Evolutionary conservation across 1,139 yeast species (phyloP), one percentile per base, ranked within the genome.

Genomic region (Sugiyamaella neomexicana): DNA sequence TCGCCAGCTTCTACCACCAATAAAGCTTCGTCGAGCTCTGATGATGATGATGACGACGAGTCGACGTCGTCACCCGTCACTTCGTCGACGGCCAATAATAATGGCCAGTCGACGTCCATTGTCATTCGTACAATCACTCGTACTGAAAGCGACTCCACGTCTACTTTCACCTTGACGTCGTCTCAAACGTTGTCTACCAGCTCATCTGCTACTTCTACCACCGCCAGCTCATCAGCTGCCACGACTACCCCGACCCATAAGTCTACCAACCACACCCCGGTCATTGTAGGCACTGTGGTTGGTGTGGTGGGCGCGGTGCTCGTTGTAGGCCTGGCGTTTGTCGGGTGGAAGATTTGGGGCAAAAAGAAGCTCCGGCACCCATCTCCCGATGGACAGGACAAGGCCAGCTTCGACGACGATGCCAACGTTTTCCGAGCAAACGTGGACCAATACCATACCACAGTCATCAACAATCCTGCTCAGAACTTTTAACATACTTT

Each of bases 391-490:
- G 55, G 50, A 27, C 60, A 52, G 20, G 60, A 55, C 20, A 59
- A 58, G 41, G 52, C 55, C 34, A 59, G 63, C 20, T 58, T 62
- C 36, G 64, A 63, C 36, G 71, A 67, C 16, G 62, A 67, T 17
- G 62, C 60, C 17, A 71, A 71, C 50, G 72, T 71, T 48, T 71
- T 71, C 66, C 57, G 72, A 47, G 72, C 72, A 27, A 71, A 69
- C 55, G 67, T 70, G 52, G 74, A 72, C 57, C 74, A 71, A 58
- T 72, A 71, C 59, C 75, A 71, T 56, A 62, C 62, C 44, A 56
- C 63, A 7, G 51, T 50, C 44, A 58, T 54, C 41, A 70, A 70
- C 60, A 68, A 69, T 46, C 57, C 61, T 13, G 74, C 74, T 8
- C 71, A 72, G 17, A 69, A 71, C 61, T 71, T 71, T 56, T 70